Base-by-base conservation (phyloP, 805 yeast genomes). In the Metschnikowia lochheadii region DNA sequence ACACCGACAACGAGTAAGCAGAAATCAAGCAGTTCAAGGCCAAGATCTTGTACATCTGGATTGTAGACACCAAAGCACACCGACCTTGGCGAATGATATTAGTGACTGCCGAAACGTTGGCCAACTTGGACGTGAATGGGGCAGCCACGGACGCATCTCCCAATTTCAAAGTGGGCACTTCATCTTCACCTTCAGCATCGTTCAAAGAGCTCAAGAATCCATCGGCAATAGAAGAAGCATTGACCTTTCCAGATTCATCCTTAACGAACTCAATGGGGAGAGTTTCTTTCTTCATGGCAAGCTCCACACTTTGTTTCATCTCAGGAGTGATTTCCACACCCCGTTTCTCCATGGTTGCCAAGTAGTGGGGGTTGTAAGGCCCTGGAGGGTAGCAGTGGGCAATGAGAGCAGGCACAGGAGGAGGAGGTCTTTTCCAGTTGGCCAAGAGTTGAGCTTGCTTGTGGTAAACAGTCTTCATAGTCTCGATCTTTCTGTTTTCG, bases 141-240 rank as follows among this genome's bases (percentile, higher is more conserved):
- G 99, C 99, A 49, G 99, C 99, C 62, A 95, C 97, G 21, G 97
- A 91, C 13, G 99, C 99, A 72, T 94, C 99, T 62, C 99, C 99
- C 49, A 94, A 77, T 69, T 94, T 94, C 73, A 94, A 80, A 43
- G 86, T 82, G 51, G 99, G 99, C 0, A 95, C 96, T 59, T 92
- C 97, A 32, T 82, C 88, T 14, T 56, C 60, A n/a, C 81, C 89
- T 45, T 77, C 75, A 57, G 83, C 85, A 36, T 73, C 79, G 57
- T 77, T 75, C 55, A 80, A 60, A 13, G 78, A 73, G 42, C 77
- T 74, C 73, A 87, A 74, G 61, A 87, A 73, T 57, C 81, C 76
- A 56, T 86, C 92, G 33, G 92, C 89, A 44, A 67, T 49, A 32
- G 57, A 55, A 7, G 61, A 59, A 8, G 57, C 59, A 14, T 53